Evolutionary conservation across 139 green algal species (phyloP).

Genomic region (Chlorella sorokiniana): DNA sequence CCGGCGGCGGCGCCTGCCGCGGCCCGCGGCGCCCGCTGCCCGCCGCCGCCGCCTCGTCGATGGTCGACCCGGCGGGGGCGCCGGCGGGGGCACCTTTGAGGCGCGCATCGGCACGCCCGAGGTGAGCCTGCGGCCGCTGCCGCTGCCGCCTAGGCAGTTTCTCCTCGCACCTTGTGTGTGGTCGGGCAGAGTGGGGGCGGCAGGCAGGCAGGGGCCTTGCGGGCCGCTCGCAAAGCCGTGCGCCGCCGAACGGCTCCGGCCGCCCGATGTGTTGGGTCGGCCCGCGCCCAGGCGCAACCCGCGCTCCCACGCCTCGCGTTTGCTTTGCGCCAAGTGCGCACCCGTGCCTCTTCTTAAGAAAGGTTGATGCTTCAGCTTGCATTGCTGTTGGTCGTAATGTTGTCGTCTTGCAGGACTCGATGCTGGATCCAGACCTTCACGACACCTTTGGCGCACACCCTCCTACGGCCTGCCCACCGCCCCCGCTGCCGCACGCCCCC

Average conservation of each 20-base stretch:
- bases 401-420: background rate
- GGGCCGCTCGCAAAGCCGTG: too few species aligned
- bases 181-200: too few species aligned
- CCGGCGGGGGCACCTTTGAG: background rate
- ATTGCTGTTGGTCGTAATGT: background rate
- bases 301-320: too few species aligned
- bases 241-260: too few species aligned
- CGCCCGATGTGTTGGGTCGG: too few species aligned
- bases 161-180: too few species aligned
- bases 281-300: too few species aligned
- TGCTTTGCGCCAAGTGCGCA: too few species aligned
- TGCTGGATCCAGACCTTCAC: slow-evolving; percentile 43
- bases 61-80: slow-evolving; percentile 15
- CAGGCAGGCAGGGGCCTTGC: too few species aligned
- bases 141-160: too few species aligned
- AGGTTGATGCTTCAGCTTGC: too few species aligned
- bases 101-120: slow-evolving; percentile 6
- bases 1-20: background rate
- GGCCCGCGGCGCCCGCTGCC: background rate
- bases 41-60: slow-evolving; percentile 1
- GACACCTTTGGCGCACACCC: slow-evolving; percentile 49
- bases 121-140: background rate
- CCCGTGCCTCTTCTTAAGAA: too few species aligned
- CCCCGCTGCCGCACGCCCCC: background rate
- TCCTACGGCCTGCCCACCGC: background rate